These are phyloP conservation scores for Volvox africanus DNA, from an alignment of 139 green algal genomes.

Conservation along the genomic window DNA sequence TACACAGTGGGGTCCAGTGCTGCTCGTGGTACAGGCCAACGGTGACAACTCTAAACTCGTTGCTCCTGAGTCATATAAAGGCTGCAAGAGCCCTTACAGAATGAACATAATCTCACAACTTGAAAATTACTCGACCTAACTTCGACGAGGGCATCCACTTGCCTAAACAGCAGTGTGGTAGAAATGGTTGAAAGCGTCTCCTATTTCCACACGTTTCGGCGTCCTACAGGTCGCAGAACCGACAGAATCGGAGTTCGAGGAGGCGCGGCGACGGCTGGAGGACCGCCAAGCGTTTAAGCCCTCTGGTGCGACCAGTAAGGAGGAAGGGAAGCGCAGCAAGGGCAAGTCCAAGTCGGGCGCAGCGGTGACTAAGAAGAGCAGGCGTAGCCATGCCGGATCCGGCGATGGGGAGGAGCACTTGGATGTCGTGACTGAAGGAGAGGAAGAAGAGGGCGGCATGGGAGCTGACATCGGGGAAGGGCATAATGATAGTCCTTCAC, in stretches of 20 bases:
- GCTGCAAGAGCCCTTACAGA: too few species aligned
- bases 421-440: neutral
- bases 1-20: too few species aligned
- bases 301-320: neutral
- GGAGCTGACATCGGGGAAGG: neutral
- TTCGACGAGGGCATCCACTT: too few species aligned
- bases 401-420: neutral
- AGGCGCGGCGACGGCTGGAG: slow-evolving; percentile 34
- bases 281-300: neutral
- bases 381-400: neutral
- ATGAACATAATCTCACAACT: too few species aligned
- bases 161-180: too few species aligned
- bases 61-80: too few species aligned
- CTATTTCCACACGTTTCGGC: too few species aligned
- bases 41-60: too few species aligned
- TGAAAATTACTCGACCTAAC: too few species aligned
- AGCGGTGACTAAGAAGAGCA: neutral
- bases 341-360: neutral
- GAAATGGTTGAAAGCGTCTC: too few species aligned
- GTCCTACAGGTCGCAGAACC: slow-evolving; percentile 45
- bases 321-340: neutral
- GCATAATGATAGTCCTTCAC: neutral
- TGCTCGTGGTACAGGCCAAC: too few species aligned
- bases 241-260: slow-evolving; percentile 69
- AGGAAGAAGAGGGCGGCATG: neutral